A percentile compares a stretch with the other conserved stretches of the same genome.
Evolutionary conservation across 2,329 filamentous ascomycete species (phyloP).

Genomic region (Ophiostoma ips): DNA sequence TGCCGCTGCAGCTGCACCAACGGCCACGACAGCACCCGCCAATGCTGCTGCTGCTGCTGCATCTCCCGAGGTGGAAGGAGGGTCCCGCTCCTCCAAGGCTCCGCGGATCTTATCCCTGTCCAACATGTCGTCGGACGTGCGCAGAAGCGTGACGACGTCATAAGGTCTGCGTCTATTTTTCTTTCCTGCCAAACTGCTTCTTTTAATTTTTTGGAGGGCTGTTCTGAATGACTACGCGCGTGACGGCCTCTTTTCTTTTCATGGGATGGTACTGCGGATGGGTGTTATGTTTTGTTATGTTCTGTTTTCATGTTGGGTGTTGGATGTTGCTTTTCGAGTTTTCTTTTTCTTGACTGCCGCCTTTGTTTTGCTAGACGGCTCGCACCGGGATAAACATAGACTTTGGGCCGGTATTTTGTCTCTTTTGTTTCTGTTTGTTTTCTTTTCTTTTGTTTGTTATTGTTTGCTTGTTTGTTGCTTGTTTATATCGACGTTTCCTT

Average conservation of each 20-base stretch:
- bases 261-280: background rate
- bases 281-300: no score
- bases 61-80: constrained; percentile 15
- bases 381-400: constrained; percentile 3
- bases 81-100: constrained; percentile 18
- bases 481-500: background rate
- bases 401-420: background rate
- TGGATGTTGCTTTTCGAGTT: background rate
- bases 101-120: constrained; percentile 27
- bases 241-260: background rate
- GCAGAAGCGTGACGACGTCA: constrained; percentile 19
- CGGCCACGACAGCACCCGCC: constrained; percentile 6
- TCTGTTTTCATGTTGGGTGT: background rate
- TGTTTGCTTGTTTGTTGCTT: background rate
- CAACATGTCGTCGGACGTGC: constrained; percentile 23
- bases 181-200: no score
- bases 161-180: background rate
- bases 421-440: background rate
- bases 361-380: background rate
- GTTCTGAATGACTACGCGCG: no score
- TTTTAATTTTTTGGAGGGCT: no score
- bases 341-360: background rate
- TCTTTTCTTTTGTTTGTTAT: background rate
- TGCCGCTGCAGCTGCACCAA: constrained; percentile 17
- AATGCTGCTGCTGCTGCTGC: background rate